Evolutionary conservation across 1,139 yeast species (phyloP).

Genomic region (Yamadazyma siamensis): DNA sequence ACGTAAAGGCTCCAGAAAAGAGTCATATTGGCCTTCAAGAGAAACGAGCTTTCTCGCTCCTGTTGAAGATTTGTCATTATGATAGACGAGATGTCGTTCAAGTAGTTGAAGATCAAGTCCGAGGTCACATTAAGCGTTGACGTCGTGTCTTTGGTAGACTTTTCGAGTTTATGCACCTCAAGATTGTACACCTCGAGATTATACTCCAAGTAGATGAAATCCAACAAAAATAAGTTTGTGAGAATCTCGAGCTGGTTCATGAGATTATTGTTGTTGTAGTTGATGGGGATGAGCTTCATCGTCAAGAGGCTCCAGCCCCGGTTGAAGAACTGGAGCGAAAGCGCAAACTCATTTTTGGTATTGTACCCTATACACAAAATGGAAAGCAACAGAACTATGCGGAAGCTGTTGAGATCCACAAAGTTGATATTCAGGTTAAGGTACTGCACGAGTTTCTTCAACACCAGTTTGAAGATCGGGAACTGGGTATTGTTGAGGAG

Average conservation of each 20-base stretch:
- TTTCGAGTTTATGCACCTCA: too few relatives aligned
- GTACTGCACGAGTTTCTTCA: slow-evolving; percentile 24
- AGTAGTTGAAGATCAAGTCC: slow-evolving; percentile 41
- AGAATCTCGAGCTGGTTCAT: slow-evolving; percentile 42
- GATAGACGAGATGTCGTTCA: slow-evolving; percentile 43
- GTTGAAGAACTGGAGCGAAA: slow-evolving; percentile 32
- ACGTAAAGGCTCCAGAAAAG: slow-evolving; percentile 46
- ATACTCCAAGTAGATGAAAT: slow-evolving; percentile 28
- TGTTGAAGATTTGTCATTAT: slow-evolving; percentile 23
- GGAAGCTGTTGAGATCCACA: slow-evolving; percentile 19
- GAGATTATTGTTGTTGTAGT: slow-evolving; percentile 33
- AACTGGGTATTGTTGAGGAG: slow-evolving; percentile 15
- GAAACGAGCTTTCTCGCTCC: slow-evolving; percentile 4
- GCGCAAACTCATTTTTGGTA: slow-evolving; percentile 15
- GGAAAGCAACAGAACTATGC: slow-evolving; percentile 26
- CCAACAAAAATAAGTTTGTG: slow-evolving; percentile 29
- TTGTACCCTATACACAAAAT: slow-evolving; percentile 25
- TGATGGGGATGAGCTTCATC: slow-evolving; percentile 36
- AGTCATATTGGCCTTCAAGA: slow-evolving; percentile 15
- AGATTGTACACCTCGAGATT: too few relatives aligned
- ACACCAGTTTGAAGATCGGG: slow-evolving; percentile 18
- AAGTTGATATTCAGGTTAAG: slow-evolving; percentile 16
- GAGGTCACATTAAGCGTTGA: slow-evolving; percentile 6
- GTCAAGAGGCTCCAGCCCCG: slow-evolving; percentile 45
- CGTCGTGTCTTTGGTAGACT: neutral